Percentiles rank a stretch among this genome's conserved stretches.
phyloP scores from a whole-genome alignment of 371 early-diverging fungal species.

The Mortierella polycephala region DNA sequence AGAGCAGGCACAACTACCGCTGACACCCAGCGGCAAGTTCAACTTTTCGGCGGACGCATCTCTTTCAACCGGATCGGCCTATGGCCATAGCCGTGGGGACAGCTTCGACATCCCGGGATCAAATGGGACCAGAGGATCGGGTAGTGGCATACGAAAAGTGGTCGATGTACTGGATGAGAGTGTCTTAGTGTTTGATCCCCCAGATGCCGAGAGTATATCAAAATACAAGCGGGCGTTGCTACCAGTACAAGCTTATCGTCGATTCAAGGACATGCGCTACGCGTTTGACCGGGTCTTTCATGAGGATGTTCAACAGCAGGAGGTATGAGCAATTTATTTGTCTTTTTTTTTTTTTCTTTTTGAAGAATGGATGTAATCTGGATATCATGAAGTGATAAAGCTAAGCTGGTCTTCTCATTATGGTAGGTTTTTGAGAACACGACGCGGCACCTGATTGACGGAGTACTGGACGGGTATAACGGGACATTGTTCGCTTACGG shows the following conservation, averaged over 20 bases:
- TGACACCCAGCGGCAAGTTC: constrained; percentile 43
- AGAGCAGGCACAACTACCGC: constrained; percentile 57
- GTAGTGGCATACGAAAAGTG: constrained; percentile 58
- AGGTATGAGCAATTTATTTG: constrained; percentile 28
- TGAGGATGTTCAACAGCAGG: constrained; percentile 64
- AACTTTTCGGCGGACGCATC: constrained; percentile 51
- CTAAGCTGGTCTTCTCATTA: not conserved
- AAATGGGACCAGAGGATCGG: constrained; percentile 4
- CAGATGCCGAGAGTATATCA: constrained; percentile 57
- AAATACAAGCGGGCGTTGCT: constrained; percentile 36
- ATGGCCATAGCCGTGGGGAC: constrained; percentile 8
- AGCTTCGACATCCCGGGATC: constrained; percentile 9
- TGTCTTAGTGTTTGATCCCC: constrained; percentile 74
- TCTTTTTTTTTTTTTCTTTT: no score
- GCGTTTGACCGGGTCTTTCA: constrained; percentile 72
- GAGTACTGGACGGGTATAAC: constrained; percentile 69
- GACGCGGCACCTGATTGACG: constrained; percentile 61
- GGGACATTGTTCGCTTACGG: constrained; percentile 83
- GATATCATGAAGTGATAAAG: no score
- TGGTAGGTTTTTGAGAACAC: constrained; percentile 63
- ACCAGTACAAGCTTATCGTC: constrained; percentile 37
- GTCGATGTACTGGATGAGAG: constrained; percentile 70
- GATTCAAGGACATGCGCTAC: constrained; percentile 60
- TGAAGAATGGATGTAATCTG: not conserved
- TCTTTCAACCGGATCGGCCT: constrained; percentile 15